Conservation (phyloP, 257 asterid genomes). For the Solanum arcanum region DNA sequence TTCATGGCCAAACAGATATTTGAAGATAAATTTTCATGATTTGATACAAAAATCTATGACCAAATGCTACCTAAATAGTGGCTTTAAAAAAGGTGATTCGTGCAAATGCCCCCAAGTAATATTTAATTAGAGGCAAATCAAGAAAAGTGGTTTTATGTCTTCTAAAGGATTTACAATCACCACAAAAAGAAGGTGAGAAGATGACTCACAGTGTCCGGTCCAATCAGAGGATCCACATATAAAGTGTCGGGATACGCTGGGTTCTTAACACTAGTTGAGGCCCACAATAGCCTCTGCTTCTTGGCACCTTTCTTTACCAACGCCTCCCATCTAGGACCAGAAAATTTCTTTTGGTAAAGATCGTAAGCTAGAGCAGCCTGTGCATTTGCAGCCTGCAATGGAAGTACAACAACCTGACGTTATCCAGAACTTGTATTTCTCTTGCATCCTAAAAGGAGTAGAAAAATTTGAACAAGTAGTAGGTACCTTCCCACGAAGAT, state of each 20-base stretch:
- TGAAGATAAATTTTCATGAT: too few species aligned
- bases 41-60: too few species aligned
- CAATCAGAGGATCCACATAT: conserved; percentile 98
- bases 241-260: conserved; percentile 96
- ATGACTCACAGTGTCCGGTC: conserved; percentile 86
- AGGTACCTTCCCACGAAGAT: conserved; percentile 91
- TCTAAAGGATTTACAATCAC: conserved; percentile 5
- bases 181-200: conserved; percentile 18
- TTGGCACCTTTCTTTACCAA: conserved; percentile 97
- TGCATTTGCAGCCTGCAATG: conserved; percentile 90
- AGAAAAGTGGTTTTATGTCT: neutral
- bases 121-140: neutral
- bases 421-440: neutral
- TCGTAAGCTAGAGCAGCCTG: conserved; percentile 93
- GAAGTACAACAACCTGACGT: neutral
- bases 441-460: neutral
- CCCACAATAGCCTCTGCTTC: conserved; percentile 98
- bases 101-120: neutral
- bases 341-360: conserved; percentile 91
- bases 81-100: neutral
- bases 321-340: conserved; percentile 99
- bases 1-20: too few species aligned
- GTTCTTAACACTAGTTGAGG: conserved; percentile 97
- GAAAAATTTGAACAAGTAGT: neutral
- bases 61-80: neutral